These are phyloP conservation scores for Physcomitrium patens DNA, from an alignment of 225 moss, liverwort and hornwort species.

Conservation along the genomic window DNA sequence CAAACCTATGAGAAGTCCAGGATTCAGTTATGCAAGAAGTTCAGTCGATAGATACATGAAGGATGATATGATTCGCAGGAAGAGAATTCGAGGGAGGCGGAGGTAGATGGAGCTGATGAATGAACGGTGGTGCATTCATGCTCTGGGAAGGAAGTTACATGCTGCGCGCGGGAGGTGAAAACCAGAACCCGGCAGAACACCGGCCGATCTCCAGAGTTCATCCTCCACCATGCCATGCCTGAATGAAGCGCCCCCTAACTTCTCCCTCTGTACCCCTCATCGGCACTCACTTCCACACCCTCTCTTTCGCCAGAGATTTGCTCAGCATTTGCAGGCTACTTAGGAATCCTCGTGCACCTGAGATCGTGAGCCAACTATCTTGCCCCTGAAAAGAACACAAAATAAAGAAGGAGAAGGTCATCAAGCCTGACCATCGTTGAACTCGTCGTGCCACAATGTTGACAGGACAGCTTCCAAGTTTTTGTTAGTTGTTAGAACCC, in stretches of 20 bases:
- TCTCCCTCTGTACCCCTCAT: constrained; percentile 28
- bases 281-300: constrained; percentile 14
- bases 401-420: too few species aligned
- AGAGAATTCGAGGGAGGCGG: constrained; percentile 8
- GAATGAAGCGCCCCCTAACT: constrained; percentile 36
- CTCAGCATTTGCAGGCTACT: neutral
- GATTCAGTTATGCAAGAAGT: neutral
- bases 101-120: constrained; percentile 21
- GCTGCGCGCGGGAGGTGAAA: constrained; percentile 34
- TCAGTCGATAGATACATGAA: neutral
- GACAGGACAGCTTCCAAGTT: too few species aligned
- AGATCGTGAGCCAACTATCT: too few species aligned
- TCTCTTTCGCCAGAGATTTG: neutral
- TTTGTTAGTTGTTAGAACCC: too few species aligned
- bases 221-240: constrained; percentile 10
- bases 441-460: too few species aligned
- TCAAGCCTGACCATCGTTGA: too few species aligned
- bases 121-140: neutral
- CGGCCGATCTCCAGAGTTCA: constrained; percentile 42
- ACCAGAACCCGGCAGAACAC: constrained; percentile 32
- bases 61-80: neutral
- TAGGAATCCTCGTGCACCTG: neutral
- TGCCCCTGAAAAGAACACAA: too few species aligned
- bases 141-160: constrained; percentile 41
- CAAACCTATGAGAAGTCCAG: neutral